Conservation (phyloP, 1,139 yeast species). For the Hansenula lynferdii region DNA sequence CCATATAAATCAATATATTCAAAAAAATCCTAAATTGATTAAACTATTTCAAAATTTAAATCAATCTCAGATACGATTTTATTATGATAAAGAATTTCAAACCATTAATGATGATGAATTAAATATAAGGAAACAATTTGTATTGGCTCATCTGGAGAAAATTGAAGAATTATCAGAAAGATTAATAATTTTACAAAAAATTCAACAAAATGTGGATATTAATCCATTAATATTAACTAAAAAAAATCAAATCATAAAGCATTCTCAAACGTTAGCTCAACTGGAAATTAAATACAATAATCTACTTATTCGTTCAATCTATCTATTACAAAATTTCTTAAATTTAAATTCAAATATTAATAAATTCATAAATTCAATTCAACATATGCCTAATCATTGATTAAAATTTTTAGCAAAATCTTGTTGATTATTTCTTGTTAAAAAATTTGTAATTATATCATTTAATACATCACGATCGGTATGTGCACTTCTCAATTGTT, state of each 20-base stretch:
- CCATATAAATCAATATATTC: background rate
- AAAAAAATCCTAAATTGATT: background rate
- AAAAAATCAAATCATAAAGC: background rate
- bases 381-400: no score
- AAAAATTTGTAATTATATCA: background rate
- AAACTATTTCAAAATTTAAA: slow-evolving; percentile 1
- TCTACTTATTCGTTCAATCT: slow-evolving; percentile 17
- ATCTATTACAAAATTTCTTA: slow-evolving; percentile 17
- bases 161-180: background rate
- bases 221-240: background rate
- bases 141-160: background rate
- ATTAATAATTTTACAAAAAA: background rate
- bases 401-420: background rate
- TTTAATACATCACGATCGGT: background rate
- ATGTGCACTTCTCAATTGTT: background rate
- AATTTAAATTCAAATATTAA: slow-evolving; percentile 10
- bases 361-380: no score
- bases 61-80: background rate
- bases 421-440: background rate
- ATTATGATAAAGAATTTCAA: background rate
- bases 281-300: slow-evolving; percentile 17
- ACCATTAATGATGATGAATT: background rate
- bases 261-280: background rate
- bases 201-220: background rate
- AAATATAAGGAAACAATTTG: background rate